Base-by-base conservation (phyloP, 202 grass and related monocot species). In the Digitaria exilis region DNA sequence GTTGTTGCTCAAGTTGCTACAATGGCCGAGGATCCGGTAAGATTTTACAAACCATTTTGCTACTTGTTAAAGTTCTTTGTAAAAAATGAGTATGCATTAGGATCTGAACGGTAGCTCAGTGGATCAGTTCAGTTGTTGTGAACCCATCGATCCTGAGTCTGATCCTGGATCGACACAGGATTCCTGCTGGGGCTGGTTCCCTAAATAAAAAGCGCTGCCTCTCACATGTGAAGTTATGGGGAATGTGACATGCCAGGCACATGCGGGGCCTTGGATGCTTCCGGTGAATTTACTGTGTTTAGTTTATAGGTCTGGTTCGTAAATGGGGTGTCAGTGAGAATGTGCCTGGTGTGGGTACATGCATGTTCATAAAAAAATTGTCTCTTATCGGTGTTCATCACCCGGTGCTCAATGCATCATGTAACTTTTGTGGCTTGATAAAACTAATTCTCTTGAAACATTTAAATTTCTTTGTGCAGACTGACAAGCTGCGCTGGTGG, bases 401-500 rank as follows among this genome's bases (percentile, higher is more conserved):
- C 8, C 42, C 76, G 80, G 57, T 48, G 75, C 46, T 80, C 24
- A 48, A 51, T 70, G 30, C 69, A 37, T 29, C 34, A 21, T 43
- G 1, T 88, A 76, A 30, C 26, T 35, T n/a, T 72, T 66, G 11
- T 59, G 25, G 17, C 24, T 75, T 34, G 14, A 44, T 69, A 57
- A 28, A 37, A 49, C 44, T 81, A 8, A 30, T 39, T 7, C 54
- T 41, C 30, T 75, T 43, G 63, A 68, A 88, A 69, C 35, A 52
- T 58, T 48, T 48, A 59, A 82, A 83, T 55, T n/a, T n/a, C n/a
- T n/a, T n/a, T n/a, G n/a, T n/a, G n/a, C 78, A 99, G 96, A 78
- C 75, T 88, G 91, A 99, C 71, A 99, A 99, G 80, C 82, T 99
- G 48, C 87, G 89, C 22, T 99, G 96, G 96, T 99, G 91, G 96